phyloP scores from a whole-genome alignment of 2,329 filamentous ascomycete genomes.

The Chalaropsis thielavioides region DNA sequence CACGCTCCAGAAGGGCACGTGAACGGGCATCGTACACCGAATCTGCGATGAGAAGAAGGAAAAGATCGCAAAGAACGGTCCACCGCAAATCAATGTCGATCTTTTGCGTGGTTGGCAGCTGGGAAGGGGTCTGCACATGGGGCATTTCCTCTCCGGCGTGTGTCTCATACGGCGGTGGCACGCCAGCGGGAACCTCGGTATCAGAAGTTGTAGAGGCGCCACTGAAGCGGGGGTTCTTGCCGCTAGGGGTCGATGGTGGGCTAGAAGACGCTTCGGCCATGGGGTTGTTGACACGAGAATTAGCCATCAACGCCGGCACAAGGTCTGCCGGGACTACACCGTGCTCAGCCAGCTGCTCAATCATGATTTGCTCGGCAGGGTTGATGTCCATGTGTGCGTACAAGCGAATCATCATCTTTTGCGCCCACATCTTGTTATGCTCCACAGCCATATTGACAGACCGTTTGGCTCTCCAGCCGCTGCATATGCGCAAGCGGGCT shows the following conservation, averaged over 20 bases:
- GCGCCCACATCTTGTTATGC: conserved; percentile 84
- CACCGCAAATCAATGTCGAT: conserved; percentile 93
- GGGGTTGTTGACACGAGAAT: conserved; percentile 84
- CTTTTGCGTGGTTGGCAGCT: conserved; percentile 65
- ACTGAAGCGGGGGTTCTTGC: conserved; percentile 14
- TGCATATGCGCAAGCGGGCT: conserved; percentile 21
- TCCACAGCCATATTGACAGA: conserved; percentile 55
- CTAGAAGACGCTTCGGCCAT: conserved; percentile 42
- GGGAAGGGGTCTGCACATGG: conserved; percentile 66
- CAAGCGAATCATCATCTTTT: conserved; percentile 93
- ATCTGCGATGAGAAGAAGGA: conserved; percentile 91
- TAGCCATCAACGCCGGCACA: conserved; percentile 75
- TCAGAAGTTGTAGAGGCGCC: conserved; percentile 20
- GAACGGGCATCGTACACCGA: conserved; percentile 85
- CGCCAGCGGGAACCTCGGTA: conserved; percentile 34
- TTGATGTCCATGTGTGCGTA: conserved; percentile 97
- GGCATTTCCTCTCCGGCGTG: conserved; percentile 57
- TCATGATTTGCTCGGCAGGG: conserved; percentile 88
- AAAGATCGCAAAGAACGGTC: conserved; percentile 93
- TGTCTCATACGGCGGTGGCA: conserved; percentile 46
- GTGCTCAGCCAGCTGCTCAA: conserved; percentile 88
- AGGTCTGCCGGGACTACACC: conserved; percentile 75
- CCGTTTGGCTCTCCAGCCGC: conserved; percentile 56
- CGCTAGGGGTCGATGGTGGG: conserved; percentile 10
- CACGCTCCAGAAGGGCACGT: conserved; percentile 65